Evolutionary conservation across 768 basidiomycete genomes (phyloP).

Genomic region (Mycena vulgaris): DNA sequence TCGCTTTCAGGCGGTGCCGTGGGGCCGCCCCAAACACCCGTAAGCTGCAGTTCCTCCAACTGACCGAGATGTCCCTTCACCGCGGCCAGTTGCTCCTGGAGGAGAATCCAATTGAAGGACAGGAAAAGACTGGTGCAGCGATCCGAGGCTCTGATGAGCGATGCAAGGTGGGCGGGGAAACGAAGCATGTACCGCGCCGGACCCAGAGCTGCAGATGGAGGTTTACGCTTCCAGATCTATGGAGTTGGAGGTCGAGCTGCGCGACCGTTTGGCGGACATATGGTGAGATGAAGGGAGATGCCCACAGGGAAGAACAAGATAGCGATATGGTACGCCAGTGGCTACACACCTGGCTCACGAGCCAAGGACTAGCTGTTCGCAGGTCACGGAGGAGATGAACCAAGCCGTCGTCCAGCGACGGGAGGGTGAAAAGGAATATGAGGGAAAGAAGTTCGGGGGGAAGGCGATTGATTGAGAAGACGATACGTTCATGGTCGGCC

Average conservation of each 20-base stretch:
- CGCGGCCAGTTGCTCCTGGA: neutral
- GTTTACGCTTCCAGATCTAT: neutral
- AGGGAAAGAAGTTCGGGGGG: neutral
- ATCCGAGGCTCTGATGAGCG: neutral
- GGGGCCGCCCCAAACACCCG: neutral
- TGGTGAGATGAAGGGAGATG: neutral
- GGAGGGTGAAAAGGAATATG: neutral
- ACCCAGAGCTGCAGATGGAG: neutral
- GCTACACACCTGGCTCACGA: neutral
- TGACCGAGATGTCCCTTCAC: neutral
- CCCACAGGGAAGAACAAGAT: neutral
- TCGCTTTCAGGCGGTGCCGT: neutral
- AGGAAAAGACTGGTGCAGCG: neutral
- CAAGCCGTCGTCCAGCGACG: neutral
- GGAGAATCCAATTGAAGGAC: neutral
- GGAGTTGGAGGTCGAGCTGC: neutral
- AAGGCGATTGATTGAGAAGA: neutral
- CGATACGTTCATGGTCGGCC: neutral
- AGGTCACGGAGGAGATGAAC: too few species aligned
- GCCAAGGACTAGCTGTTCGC: neutral
- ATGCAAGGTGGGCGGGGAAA: neutral
- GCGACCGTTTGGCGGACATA: neutral
- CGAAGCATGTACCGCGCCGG: neutral
- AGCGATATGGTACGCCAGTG: neutral
- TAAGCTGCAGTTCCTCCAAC: conserved; percentile 16